Percentiles rank a stretch among this genome's conserved stretches.
phyloP scores from a whole-genome alignment of 371 early-diverging fungal species.

The Blakeslea trispora region DNA sequence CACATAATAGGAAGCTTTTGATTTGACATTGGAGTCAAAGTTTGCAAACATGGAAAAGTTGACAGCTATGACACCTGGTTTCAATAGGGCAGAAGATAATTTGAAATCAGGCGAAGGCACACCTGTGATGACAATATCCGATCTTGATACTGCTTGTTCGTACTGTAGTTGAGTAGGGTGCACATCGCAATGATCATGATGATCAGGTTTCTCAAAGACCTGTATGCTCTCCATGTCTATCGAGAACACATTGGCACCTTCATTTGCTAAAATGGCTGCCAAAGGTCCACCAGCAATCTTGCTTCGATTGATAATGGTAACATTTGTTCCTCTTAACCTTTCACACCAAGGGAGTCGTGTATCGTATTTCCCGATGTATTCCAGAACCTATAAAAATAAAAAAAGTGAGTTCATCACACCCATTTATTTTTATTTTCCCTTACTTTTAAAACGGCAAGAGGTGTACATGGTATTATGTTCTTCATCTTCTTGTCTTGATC shows the following conservation, averaged over 20 bases:
- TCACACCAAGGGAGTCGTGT: constrained; percentile 81
- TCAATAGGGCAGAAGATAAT: constrained; percentile 74
- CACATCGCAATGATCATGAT: constrained; percentile 38
- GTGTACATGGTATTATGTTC: constrained; percentile 95
- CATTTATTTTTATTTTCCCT: no score
- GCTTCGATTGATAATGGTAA: constrained; percentile 92
- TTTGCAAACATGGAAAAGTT: constrained; percentile 93
- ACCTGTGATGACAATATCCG: constrained; percentile 96
- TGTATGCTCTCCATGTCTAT: constrained; percentile 88
- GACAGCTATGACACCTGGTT: constrained; percentile 92
- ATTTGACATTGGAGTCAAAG: constrained; percentile 83
- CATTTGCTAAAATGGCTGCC: constrained; percentile 94
- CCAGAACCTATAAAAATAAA: no score
- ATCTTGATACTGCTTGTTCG: constrained; percentile 79
- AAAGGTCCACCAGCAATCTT: constrained; percentile 96
- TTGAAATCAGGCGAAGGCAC: constrained; percentile 88
- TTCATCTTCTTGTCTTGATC: constrained; percentile 80
- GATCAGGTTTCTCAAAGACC: constrained; percentile 68
- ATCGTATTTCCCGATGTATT: constrained; percentile 91
- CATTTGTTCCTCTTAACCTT: constrained; percentile 86
- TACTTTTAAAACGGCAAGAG: constrained; percentile 92
- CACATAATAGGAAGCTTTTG: constrained; percentile 87
- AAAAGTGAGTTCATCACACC: no score
- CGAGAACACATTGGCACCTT: constrained; percentile 94
- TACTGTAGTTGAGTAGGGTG: constrained; percentile 66